Base-by-base conservation (phyloP, 352 stramenopile genomes). In the Pythium dissotocum region DNA sequence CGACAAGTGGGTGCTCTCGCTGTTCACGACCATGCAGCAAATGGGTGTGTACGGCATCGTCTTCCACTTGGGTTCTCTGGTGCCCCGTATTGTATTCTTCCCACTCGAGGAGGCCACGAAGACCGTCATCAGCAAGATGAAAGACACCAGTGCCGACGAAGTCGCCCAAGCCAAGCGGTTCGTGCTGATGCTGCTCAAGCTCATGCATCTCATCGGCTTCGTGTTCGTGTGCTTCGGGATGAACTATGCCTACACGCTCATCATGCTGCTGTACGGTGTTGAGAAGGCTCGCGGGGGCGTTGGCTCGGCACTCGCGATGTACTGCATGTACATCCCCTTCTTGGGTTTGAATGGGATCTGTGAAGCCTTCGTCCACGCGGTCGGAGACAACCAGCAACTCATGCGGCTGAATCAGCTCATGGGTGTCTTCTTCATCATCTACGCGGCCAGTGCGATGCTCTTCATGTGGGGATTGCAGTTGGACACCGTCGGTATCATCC, bases 1-100 rank as follows among this genome's bases (percentile, higher is more conserved):
- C 18, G 97, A 99, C 78, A 97, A 97, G 71, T 97, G 98, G 75
- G 85, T 98, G 4, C 78, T 99, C 6, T 90, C 95, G 14, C 67
- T 90, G 4, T 87, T 97, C n/a, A 88, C 87, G 51, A 89, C 84
- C 54, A 86, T 94, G 48, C 86, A 99, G 74, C 83, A 98, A 69
- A 97, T 98, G 88, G 97, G 97, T 26, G 82, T 99, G 7, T 99
- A 99, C 75, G 97, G 97, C 53, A 89, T 99, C 48, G 96, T 97
- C 26, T 95, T 94, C 70, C 96, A 98, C 61, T 92, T 99, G 63
- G 97, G 97, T 13, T 98, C 95, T 24, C 85, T 99, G 55, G 95
- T 97, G 42, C 94, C 96, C 40, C 85, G 97, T 24, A 92, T 99
- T 26, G 76, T 99, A 2, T 97, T 99, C 58, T 82, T 99, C 72